Base-by-base conservation (phyloP, 768 basidiomycete genomes). In the Lentinula guzmanii region DNA sequence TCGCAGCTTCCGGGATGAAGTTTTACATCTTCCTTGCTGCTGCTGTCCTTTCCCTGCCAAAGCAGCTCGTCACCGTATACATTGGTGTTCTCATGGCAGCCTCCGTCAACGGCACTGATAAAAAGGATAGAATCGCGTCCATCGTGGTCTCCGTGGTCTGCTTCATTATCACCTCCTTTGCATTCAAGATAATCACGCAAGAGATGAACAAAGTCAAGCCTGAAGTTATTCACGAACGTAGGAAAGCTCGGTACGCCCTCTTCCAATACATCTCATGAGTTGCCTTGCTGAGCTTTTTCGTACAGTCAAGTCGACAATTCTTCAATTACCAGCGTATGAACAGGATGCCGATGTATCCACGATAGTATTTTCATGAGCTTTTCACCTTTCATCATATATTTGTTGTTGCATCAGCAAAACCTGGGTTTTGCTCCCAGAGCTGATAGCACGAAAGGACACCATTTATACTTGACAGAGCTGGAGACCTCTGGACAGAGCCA, bases 11-110 rank as follows among this genome's bases (percentile, higher is more conserved):
- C 35, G 76, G 75, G 1, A 69, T 77, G 63, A 61, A 52, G 21
- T 69, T 74, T 58, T 72, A 66, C 65, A 65, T 70, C 41, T 77
- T 75, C 65, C 62, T 67, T 61, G 51, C 70, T n/a, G 73, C 76
- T 10, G 66, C 75, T 11, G 55, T 76, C 11, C 52, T 71, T 35
- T 71, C 74, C 31, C 61, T 75, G 16, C 76, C 76, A 9, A 75
- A 75, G 52, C 72, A 75, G 67, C 68, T 79, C 52, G 66, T 74
- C 41, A 66, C 73, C 28, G 76, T 77, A 39, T 78, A 76, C 63
- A 65, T 72, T 39, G 65, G 65, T 24, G 35, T 53, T 15, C 28
- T 53, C 7, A 52, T 61, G n/a, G 34, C 31, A 0, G 50, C 35
- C 16, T n/a, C n/a, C 5, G 39, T n/a, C 3, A 31, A 42, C 4